phyloP scores from a whole-genome alignment of 2,329 filamentous ascomycete species.

The Fusarium multiceps region DNA sequence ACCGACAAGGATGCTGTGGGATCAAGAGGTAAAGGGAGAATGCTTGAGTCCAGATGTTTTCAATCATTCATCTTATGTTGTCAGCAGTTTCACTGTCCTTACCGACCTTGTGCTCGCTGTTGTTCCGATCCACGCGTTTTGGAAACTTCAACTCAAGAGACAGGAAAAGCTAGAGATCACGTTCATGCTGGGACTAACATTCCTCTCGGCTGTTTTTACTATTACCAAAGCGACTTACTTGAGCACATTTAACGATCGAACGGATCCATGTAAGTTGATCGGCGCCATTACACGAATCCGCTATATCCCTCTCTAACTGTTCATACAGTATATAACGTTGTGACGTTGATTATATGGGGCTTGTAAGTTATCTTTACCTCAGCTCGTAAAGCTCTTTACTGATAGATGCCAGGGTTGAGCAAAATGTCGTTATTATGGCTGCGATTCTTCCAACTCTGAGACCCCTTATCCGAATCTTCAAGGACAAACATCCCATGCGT shows the following conservation, averaged over 20 bases:
- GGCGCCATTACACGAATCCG: not conserved
- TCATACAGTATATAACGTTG: conserved; percentile 12
- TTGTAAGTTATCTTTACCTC: not conserved
- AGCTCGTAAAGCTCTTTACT: not conserved
- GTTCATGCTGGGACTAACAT: conserved; percentile 20
- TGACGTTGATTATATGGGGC: conserved; percentile 12
- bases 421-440: conserved; percentile 30
- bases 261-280: conserved; percentile 4
- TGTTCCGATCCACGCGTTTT: conserved; percentile 14
- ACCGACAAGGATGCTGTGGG: not conserved
- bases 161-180: conserved; percentile 24
- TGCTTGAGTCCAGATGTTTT: conserved; percentile 17
- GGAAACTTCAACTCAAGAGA: conserved; percentile 14
- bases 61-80: conserved; percentile 28
- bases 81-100: conserved; percentile 26
- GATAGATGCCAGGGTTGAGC: conserved; percentile 8
- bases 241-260: not conserved
- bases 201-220: conserved; percentile 19
- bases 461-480: conserved; percentile 13
- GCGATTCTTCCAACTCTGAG: conserved; percentile 12
- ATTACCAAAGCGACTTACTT: conserved; percentile 13
- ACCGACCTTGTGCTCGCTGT: conserved; percentile 16
- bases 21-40: not conserved
- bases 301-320: not conserved
- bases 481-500: not conserved